A percentile compares a stretch with the other conserved stretches of the same genome.
Conservation (phyloP, 306 rosid genomes). For the Begonia loranthoides region DNA sequence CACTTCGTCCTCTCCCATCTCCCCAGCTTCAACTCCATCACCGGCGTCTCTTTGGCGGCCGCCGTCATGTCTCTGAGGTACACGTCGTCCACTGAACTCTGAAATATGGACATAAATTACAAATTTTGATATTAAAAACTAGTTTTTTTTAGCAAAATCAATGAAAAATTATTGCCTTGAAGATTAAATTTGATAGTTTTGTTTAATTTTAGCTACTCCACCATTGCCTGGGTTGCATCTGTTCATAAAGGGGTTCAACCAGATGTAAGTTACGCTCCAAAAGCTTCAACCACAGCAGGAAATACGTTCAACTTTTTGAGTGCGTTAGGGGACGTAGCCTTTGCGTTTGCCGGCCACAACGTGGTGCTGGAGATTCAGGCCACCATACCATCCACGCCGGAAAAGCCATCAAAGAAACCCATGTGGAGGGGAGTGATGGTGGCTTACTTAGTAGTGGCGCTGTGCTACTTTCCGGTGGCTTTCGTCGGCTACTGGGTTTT, state of each 20-base stretch:
- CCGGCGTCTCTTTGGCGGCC: constrained; percentile 23
- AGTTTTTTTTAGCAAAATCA: too few relatives aligned
- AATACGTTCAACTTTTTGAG: constrained; percentile 17
- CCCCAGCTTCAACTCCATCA: constrained; percentile 31
- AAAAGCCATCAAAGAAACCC: constrained; percentile 18
- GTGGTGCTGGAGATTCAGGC: constrained; percentile 38
- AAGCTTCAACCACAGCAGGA: constrained; percentile 18
- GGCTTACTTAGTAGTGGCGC: constrained; percentile 23
- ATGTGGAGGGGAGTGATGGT: constrained; percentile 28
- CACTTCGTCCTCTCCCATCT: constrained; percentile 30
- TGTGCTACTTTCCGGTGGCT: constrained; percentile 30
- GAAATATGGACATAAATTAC: too few relatives aligned
- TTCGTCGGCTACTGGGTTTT: constrained; percentile 25
- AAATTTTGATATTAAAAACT: too few relatives aligned
- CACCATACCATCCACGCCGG: constrained; percentile 29
- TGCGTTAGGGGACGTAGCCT: constrained; percentile 32
- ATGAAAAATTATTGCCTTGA: not conserved
- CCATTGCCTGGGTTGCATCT: constrained; percentile 26
- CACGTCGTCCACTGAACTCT: too few relatives aligned
- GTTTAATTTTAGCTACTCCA: constrained; percentile 23
- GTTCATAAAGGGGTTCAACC: constrained; percentile 20
- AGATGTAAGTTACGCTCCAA: constrained; percentile 12
- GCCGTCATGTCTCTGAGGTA: constrained; percentile 35
- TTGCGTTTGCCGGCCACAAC: constrained; percentile 29
- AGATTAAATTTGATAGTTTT: not conserved